Conservation (phyloP, 371 early-diverging fungal species). For the Encephalitozoon hellem region DNA sequence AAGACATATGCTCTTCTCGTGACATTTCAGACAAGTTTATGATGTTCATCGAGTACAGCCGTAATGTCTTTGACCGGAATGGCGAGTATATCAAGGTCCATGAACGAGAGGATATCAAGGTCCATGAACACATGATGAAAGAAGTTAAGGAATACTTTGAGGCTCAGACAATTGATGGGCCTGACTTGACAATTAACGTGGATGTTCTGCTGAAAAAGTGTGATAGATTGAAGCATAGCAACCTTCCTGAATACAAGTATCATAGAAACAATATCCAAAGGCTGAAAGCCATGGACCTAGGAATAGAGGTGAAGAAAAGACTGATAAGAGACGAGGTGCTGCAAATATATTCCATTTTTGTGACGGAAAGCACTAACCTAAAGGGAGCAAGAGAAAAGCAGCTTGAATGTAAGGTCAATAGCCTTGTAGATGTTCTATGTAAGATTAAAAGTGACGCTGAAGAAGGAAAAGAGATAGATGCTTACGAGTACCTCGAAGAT, state of each 20-base stretch:
- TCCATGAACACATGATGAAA: conserved; percentile 26
- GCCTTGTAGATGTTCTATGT: neutral
- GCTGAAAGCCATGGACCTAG: neutral
- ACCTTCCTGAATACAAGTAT: conserved; percentile 8
- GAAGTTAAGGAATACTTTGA: neutral
- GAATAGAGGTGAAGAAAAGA: neutral
- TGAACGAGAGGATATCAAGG: conserved; percentile 11
- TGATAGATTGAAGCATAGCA: neutral
- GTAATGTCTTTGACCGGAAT: neutral
- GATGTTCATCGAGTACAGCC: conserved; percentile 19
- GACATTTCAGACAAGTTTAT: conserved; percentile 5
- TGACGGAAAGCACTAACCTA: neutral
- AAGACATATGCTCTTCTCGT: neutral
- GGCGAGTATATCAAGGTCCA: conserved; percentile 6
- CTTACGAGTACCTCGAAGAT: neutral
- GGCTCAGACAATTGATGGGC: neutral
- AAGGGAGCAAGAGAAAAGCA: neutral
- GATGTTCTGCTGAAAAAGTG: conserved; percentile 15
- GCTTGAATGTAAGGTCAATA: neutral
- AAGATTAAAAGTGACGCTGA: neutral
- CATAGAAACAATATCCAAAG: conserved; percentile 18
- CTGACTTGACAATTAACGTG: neutral
- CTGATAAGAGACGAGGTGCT: neutral
- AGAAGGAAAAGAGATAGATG: neutral
- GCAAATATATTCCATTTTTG: neutral